Base-by-base conservation (phyloP, 1,139 yeast genomes). In the Yamadazyma spencermartinsiae region DNA sequence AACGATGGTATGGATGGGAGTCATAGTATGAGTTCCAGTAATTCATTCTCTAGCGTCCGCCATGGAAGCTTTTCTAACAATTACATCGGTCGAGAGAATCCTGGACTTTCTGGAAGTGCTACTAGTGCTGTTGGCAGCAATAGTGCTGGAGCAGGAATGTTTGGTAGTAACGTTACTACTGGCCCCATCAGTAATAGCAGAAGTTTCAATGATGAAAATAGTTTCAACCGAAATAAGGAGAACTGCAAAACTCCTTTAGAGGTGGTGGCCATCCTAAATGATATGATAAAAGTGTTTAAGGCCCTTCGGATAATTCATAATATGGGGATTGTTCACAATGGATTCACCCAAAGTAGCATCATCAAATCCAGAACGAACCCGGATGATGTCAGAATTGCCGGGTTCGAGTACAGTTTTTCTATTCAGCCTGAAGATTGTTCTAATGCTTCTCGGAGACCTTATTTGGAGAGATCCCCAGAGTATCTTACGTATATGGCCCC, bases 401-500 rank as follows among this genome's bases (percentile, higher is more conserved):
- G 79, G 1, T 77, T 80, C 76, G 81, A 76, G 45, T 76, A 72
- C 46, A 54, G 71, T 21, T 76, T 75, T 46, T 52, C 74, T 2
- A 54, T 67, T n/a, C 58, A 58, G 31, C 62, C 66, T 0, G 82
- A 77, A 45, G 73, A 69, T 42, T 60, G 75, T 24, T 54, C 67
- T 11, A 55, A 57, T 34, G 61, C 63, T 19, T 65, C 56, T 39
- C 45, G 74, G 25, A 55, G 56, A 24, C 52, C 55, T 10, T 63
- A 65, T 38, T 48, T 60, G 28, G 45, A 46, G 12, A 52, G 54
- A 13, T 53, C 73, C 7, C 60, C 65, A 1, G 72, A 66, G 25
- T 60, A 68, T 45, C 52, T 76, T 28, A 78, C 79, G 0, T 77
- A 69, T 45, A 68, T 75, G 46, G 70, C 81, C 0, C 82, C 82